A percentile compares a stretch with the other conserved stretches of the same genome.
Conservation (phyloP, 345 rosid species). For the Reutealis trisperma region DNA sequence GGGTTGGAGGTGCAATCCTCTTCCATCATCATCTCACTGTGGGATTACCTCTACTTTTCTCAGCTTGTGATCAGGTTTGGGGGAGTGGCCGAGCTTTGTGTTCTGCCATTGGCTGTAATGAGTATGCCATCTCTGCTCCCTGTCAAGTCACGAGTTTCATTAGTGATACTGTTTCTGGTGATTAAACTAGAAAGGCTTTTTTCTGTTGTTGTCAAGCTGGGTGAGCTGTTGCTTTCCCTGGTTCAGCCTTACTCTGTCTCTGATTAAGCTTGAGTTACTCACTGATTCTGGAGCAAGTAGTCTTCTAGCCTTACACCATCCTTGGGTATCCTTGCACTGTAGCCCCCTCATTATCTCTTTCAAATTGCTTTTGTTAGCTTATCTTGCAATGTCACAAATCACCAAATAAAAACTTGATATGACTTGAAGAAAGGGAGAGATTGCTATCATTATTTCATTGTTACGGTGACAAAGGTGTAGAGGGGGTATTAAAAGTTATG, state of each 20-base stretch:
- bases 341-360: not conserved
- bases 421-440: not conserved
- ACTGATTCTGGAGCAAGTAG: not conserved
- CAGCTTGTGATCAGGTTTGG: not conserved
- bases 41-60: not conserved
- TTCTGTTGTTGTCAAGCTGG: not conserved
- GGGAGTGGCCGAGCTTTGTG: not conserved
- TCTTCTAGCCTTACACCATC: not conserved
- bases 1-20: not conserved
- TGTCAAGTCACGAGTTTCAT: not conserved
- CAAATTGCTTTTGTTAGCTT: not conserved
- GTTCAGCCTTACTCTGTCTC: not conserved
- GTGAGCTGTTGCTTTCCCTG: not conserved
- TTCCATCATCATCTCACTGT: not conserved
- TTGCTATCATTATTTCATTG: not conserved
- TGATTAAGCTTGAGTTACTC: too few species aligned
- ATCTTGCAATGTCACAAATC: not conserved
- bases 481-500: not conserved
- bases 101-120: not conserved
- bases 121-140: not conserved
- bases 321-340: not conserved
- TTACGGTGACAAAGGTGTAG: not conserved
- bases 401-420: not conserved
- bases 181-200: not conserved
- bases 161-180: not conserved